These are phyloP conservation scores for Cronartium ribicola DNA, from an alignment of 1,284 basidiomycete species.

Conservation along the genomic window DNA sequence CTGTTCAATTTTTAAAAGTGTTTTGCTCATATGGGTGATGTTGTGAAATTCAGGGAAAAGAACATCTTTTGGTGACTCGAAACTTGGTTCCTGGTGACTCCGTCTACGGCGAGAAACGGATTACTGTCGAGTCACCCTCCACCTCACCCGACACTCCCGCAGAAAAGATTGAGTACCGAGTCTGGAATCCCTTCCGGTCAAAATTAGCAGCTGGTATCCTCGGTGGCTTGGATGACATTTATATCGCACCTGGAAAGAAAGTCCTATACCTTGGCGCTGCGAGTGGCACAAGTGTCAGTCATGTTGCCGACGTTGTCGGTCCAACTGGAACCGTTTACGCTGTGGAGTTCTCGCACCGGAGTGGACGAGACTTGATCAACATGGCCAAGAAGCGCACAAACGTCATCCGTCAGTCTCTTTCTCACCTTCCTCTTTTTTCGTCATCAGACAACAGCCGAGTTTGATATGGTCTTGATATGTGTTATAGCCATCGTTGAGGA, in stretches of 20 bases:
- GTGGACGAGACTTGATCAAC: constrained; percentile 93
- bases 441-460: constrained; percentile 26
- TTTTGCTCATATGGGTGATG: background rate
- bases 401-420: constrained; percentile 74
- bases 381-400: constrained; percentile 99
- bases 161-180: constrained; percentile 92
- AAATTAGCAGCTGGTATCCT: constrained; percentile 97
- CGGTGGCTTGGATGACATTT: constrained; percentile 90
- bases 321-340: constrained; percentile 96
- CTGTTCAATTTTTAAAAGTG: too few relatives aligned
- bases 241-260: constrained; percentile 89
- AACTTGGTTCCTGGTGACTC: constrained; percentile 96
- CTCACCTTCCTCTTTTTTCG: constrained; percentile 1
- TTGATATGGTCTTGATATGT: constrained; percentile 15
- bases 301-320: constrained; percentile 97
- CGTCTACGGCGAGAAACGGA: constrained; percentile 91
- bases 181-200: constrained; percentile 98
- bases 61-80: constrained; percentile 93
- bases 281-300: constrained; percentile 89
- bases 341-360: constrained; percentile 94
- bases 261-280: constrained; percentile 97
- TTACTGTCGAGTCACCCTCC: constrained; percentile 61
- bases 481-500: constrained; percentile 89
- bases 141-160: constrained; percentile 62
- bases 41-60: constrained; percentile 58